phyloP scores from a whole-genome alignment of 495 filamentous ascomycete species.

The Daldinia bambusicola region DNA sequence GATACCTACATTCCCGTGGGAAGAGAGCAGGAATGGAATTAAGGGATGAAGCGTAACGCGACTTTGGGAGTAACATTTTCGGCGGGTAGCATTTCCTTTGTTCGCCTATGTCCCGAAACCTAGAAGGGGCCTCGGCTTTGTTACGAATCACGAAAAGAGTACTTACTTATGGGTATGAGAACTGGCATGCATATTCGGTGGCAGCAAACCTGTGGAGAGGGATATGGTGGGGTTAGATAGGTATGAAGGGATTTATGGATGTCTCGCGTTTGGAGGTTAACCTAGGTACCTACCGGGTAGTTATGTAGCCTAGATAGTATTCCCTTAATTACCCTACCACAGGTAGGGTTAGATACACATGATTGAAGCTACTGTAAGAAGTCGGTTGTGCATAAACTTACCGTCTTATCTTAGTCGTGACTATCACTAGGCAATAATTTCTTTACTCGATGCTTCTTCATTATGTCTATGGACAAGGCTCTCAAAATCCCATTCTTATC shows the following conservation, averaged over 20 bases:
- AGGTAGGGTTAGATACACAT: neutral
- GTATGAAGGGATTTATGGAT: neutral
- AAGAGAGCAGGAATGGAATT: neutral
- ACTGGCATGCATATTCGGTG: constrained; percentile 10
- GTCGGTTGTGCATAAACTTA: neutral
- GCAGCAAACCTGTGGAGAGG: neutral
- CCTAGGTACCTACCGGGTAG: neutral
- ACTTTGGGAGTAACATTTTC: neutral
- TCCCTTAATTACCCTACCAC: neutral
- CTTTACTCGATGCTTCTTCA: too few relatives aligned
- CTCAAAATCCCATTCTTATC: neutral
- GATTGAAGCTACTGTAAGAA: neutral
- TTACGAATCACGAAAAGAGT: constrained; percentile 36
- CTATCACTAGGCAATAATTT: neutral
- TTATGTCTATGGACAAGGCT: neutral
- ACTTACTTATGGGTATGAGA: neutral
- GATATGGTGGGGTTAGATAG: neutral
- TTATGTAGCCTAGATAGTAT: constrained; percentile 9
- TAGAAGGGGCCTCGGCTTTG: constrained; percentile 5
- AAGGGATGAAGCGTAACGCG: neutral
- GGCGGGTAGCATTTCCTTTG: constrained; percentile 19
- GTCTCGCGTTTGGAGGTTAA: neutral
- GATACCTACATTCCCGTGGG: too few relatives aligned
- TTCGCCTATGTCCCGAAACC: constrained; percentile 2
- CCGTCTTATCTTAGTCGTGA: neutral